A percentile compares a stretch with the other conserved stretches of the same genome.
Evolutionary conservation across 106 monocot species (phyloP).

Genomic region (Triglochin maritima): DNA sequence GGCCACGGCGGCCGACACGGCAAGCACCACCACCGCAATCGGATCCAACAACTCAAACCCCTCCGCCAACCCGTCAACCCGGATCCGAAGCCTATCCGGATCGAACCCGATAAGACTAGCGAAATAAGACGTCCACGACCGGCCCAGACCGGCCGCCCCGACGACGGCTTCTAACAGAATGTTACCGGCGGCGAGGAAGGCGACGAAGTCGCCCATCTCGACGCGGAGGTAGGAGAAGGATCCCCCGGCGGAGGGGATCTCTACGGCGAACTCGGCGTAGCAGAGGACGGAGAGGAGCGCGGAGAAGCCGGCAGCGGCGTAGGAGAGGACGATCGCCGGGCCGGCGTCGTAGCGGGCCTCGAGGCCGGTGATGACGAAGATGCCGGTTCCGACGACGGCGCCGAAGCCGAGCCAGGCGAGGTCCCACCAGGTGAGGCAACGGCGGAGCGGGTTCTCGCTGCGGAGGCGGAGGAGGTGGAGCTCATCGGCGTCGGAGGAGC

Average conservation of each 20-base stretch:
- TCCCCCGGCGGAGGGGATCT: slow-evolving; percentile 15
- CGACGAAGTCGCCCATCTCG: slow-evolving; percentile 54
- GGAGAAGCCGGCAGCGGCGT: slow-evolving; percentile 17
- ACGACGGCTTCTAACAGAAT: slow-evolving; percentile 8
- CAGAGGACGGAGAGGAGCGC: slow-evolving; percentile 16
- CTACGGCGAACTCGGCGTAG: slow-evolving; percentile 19
- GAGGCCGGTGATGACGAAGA: slow-evolving; percentile 13
- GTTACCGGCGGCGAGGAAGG: slow-evolving; percentile 24
- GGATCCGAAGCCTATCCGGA: slow-evolving; percentile 19
- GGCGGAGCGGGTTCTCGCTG: slow-evolving; percentile 11
- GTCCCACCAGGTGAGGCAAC: slow-evolving; percentile 20
- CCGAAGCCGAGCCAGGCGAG: slow-evolving; percentile 33
- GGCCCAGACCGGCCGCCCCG: slow-evolving; percentile 7
- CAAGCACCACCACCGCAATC: slow-evolving; percentile 44
- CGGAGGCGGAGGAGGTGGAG: slow-evolving; percentile 6
- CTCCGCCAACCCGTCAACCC: slow-evolving; percentile 27
- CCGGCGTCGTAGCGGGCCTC: slow-evolving; percentile 8
- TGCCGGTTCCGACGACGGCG: slow-evolving; percentile 19
- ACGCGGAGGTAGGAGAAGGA: slow-evolving; percentile 56
- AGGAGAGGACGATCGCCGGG: slow-evolving; percentile 18
- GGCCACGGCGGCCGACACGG: slow-evolving; percentile 19
- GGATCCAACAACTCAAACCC: slow-evolving; percentile 66
- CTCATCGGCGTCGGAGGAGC: slow-evolving; percentile 15
- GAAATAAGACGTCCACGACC: slow-evolving; percentile 14
- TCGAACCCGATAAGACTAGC: background rate